These are phyloP conservation scores for Nemania sp. DNA, from an alignment of 2,329 filamentous ascomycete species.

Conservation along the genomic window DNA sequence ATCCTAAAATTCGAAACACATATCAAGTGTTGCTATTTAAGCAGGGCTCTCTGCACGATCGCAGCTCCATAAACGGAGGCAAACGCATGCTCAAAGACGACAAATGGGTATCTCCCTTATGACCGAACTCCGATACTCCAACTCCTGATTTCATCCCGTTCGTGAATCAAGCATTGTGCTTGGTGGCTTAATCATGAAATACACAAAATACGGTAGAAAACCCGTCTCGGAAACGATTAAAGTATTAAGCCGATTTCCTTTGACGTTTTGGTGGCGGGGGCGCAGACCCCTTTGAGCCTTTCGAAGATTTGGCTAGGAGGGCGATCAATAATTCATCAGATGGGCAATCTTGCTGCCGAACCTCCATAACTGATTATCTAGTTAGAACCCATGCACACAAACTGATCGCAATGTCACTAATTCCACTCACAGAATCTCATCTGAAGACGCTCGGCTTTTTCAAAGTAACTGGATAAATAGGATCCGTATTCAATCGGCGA, in stretches of 20 bases:
- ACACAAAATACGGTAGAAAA: slow-evolving; percentile 23
- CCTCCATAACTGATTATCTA: slow-evolving; percentile 36
- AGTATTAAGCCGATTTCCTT: slow-evolving; percentile 38
- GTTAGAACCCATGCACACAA: slow-evolving; percentile 13
- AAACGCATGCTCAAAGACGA: slow-evolving; percentile 45
- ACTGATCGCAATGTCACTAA: slow-evolving; percentile 3
- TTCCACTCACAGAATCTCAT: slow-evolving; percentile 45
- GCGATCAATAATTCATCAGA: slow-evolving; percentile 44
- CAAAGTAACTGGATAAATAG: slow-evolving; percentile 42
- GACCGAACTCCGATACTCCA: slow-evolving; percentile 47
- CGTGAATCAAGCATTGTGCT: slow-evolving; percentile 21
- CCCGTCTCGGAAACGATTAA: slow-evolving; percentile 2
- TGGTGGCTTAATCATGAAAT: slow-evolving; percentile 20
- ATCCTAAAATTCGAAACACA: slow-evolving; percentile 39
- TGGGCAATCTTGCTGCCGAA: slow-evolving; percentile 37
- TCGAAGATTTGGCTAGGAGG: slow-evolving; percentile 43
- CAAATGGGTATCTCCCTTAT: slow-evolving; percentile 49
- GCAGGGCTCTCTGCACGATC: slow-evolving; percentile 31
- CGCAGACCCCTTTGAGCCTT: slow-evolving; percentile 40
- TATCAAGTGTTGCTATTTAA: slow-evolving; percentile 43
- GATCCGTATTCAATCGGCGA: slow-evolving; percentile 34
- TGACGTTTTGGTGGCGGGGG: slow-evolving; percentile 42
- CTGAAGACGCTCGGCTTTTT: slow-evolving; percentile 39
- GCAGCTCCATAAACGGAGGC: slow-evolving; percentile 38
- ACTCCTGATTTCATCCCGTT: slow-evolving; percentile 25